phyloP scores from a whole-genome alignment of 2,329 filamentous ascomycete genomes.

The Ophiobolus disseminans region DNA sequence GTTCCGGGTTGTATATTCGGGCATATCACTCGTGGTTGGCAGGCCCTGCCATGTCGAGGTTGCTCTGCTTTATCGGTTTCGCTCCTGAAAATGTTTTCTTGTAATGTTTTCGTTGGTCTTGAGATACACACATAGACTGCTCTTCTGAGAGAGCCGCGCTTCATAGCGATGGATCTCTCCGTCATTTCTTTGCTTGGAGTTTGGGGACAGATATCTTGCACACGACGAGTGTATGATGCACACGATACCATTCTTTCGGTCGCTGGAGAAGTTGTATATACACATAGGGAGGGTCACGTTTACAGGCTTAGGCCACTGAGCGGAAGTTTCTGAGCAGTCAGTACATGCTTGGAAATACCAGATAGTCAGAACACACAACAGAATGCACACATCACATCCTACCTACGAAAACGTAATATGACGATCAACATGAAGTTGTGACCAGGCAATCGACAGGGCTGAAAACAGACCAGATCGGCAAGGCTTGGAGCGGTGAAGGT shows the following conservation, averaged over 20 bases:
- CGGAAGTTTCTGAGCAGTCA: no score
- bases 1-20: conserved; percentile 18
- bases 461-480: not conserved
- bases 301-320: not conserved
- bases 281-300: not conserved
- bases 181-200: conserved; percentile 11
- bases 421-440: no score
- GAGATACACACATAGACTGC: conserved; percentile 22
- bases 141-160: conserved; percentile 8
- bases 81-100: conserved; percentile 19
- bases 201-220: conserved; percentile 16
- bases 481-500: conserved; percentile 14
- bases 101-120: conserved; percentile 23
- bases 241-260: conserved; percentile 27
- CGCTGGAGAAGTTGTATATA: not conserved
- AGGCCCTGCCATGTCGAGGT: conserved; percentile 28
- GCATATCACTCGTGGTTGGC: conserved; percentile 25
- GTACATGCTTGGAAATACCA: not conserved
- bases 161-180: conserved; percentile 1
- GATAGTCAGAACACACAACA: not conserved
- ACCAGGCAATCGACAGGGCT: no score
- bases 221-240: conserved; percentile 35
- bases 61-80: not conserved
- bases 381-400: not conserved
- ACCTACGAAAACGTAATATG: no score